A percentile compares a stretch with the other conserved stretches of the same genome.
Evolutionary conservation across 176 grass and related monocot genomes (phyloP).

Genomic region (Rhynchospora tenuis): DNA sequence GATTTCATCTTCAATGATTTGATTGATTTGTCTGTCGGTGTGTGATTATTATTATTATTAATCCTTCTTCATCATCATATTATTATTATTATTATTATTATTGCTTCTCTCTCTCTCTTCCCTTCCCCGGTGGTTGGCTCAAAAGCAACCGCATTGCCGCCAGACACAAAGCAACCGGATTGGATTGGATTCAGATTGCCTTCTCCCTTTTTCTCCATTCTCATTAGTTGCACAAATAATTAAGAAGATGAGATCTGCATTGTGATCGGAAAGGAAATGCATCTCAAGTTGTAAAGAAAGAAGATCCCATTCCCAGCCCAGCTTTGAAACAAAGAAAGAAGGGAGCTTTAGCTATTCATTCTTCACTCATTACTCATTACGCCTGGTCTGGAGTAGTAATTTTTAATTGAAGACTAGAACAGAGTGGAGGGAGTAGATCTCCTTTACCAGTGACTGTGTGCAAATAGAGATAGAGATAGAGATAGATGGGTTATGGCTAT

Average conservation of each 20-base stretch:
- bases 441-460: no score
- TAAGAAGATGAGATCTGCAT: conserved; percentile 5
- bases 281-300: neutral
- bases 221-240: no score
- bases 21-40: neutral
- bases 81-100: neutral
- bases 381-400: no score
- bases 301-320: neutral
- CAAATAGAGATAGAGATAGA: no score
- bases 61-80: neutral
- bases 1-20: neutral
- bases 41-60: neutral
- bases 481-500: conserved; percentile 23
- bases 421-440: neutral
- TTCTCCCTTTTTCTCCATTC: neutral
- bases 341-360: no score
- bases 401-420: no score
- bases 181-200: neutral
- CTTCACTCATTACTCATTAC: no score
- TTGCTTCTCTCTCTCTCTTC: neutral
- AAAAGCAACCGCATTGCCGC: neutral
- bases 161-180: no score
- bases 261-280: neutral
- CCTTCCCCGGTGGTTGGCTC: neutral
- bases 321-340: neutral